Base-by-base conservation (phyloP, 2,329 filamentous ascomycete genomes). In the Drechmeria coniospora region DNA sequence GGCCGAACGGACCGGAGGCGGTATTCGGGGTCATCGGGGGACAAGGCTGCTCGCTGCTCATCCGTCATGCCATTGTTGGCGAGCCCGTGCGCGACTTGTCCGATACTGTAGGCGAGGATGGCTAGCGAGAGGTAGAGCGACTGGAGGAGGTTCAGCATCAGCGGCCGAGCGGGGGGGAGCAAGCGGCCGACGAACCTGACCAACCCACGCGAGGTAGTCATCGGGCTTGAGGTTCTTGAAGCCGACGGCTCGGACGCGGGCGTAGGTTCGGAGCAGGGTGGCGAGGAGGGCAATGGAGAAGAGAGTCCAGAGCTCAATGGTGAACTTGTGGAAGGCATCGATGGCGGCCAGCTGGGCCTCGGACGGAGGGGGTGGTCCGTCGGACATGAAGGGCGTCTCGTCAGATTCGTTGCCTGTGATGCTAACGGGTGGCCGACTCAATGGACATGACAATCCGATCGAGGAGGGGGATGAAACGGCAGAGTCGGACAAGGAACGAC, bases 191-290 rank as follows among this genome's bases (percentile, higher is more conserved):
- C 46, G 28, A 26, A 72, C 64, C 33, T 57, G 56, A 5, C 61
- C 67, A 12, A 69, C n/a, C 24, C 63, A 46, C 48, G 73, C 68
- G 17, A 76, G 41, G 38, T 67, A 73, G 34, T 77, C 72, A 43
- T 75, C 71, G 1, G 58, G 51, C 36, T 60, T 55, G 30, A 75
- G 58, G n/a, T 56, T 54, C 30, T 46, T 50, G 21, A 60, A 48
- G 10, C 70, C 68, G 2, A 61, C 59, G 8, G 52, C 46, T 18
- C 43, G 51, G 37, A 63, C 51, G 25, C 71, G 54, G 8, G 65
- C 57, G 28, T 56, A 59, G 2, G 60, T 57, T 18, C 71, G 57
- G 8, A 74, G 39, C 6, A 43, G 41, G 9, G 71, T 70, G 25
- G 68, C 39, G 18, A 57, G 29, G 12, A 67, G 44, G 5, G 61